Conservation (phyloP, 1,139 yeast species). For the Debaryomycetaceae sp. region DNA sequence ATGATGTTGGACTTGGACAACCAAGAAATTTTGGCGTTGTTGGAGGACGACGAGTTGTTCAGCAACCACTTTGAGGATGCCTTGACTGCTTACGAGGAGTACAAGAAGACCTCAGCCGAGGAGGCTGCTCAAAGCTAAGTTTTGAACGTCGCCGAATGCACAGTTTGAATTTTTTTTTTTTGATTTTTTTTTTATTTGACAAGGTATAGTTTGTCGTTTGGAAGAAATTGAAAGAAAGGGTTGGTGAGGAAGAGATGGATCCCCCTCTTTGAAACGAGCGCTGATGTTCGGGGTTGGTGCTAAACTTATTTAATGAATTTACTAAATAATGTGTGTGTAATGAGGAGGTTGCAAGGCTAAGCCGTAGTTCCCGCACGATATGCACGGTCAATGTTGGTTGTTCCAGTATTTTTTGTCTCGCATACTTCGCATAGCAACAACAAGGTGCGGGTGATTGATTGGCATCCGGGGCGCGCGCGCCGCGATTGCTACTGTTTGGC, state of each 20-base stretch:
- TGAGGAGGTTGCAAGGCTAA: too few relatives aligned
- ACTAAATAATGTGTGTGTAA: too few relatives aligned
- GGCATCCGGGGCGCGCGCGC: too few relatives aligned
- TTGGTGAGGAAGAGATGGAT: not conserved
- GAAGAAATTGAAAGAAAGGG: slow-evolving; percentile 1
- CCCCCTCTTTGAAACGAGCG: not conserved
- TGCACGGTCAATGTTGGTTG: too few relatives aligned
- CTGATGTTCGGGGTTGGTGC: too few relatives aligned
- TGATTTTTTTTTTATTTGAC: slow-evolving; percentile 4
- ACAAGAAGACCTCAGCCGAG: slow-evolving; percentile 48
- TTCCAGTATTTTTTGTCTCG: too few relatives aligned
- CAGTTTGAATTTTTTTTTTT: slow-evolving; percentile 4
- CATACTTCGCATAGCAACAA: too few relatives aligned
- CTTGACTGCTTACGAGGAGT: slow-evolving; percentile 84
- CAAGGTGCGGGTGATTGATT: too few relatives aligned
- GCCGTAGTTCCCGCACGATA: too few relatives aligned
- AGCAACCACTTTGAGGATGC: slow-evolving; percentile 95
- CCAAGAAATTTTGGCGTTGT: slow-evolving; percentile 82
- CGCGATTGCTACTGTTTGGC: too few relatives aligned
- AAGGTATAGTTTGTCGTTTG: not conserved
- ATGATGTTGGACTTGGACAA: slow-evolving; percentile 97
- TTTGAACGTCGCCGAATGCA: too few relatives aligned
- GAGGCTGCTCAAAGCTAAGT: slow-evolving; percentile 20
- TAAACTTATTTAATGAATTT: too few relatives aligned
- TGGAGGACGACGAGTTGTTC: slow-evolving; percentile 87